Evolutionary conservation across 2,329 filamentous ascomycete species (phyloP).

Genomic region (Cladosporium sp.): DNA sequence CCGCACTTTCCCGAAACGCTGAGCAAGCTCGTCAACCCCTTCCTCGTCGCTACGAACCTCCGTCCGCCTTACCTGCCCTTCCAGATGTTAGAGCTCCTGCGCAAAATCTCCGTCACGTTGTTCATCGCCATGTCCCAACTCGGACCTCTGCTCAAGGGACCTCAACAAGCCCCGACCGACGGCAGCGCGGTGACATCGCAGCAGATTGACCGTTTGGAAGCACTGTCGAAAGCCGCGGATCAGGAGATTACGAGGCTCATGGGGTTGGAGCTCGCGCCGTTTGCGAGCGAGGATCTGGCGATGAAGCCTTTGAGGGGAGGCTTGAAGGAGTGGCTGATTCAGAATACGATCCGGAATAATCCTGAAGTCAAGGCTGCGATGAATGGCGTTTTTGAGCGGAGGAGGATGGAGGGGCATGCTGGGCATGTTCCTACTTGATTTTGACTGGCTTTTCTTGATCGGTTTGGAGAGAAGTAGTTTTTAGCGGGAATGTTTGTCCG

Average conservation of each 20-base stretch:
- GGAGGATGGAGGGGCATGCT: slow-evolving; percentile 12
- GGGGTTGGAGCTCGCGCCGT: slow-evolving; percentile 76
- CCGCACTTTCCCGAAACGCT: slow-evolving; percentile 43
- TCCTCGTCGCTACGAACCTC: slow-evolving; percentile 36
- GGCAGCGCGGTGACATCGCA: slow-evolving; percentile 45
- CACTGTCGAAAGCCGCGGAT: slow-evolving; percentile 57
- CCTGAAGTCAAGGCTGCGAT: slow-evolving; percentile 80
- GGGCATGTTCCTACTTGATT: not conserved
- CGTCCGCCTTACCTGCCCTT: slow-evolving; percentile 74
- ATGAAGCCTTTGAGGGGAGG: slow-evolving; percentile 63
- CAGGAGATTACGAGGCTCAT: slow-evolving; percentile 67
- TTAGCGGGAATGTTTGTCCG: too few relatives aligned
- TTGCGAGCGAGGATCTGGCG: slow-evolving; percentile 65
- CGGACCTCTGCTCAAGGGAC: slow-evolving; percentile 58
- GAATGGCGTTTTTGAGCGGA: slow-evolving; percentile 63
- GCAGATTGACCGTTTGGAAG: slow-evolving; percentile 64
- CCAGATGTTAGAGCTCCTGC: slow-evolving; percentile 71
- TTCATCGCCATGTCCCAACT: slow-evolving; percentile 83
- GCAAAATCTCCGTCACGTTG: slow-evolving; percentile 71
- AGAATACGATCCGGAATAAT: slow-evolving; percentile 77
- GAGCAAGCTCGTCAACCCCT: slow-evolving; percentile 45
- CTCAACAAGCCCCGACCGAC: slow-evolving; percentile 14
- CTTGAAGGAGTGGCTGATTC: slow-evolving; percentile 81
- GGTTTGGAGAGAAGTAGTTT: too few relatives aligned
- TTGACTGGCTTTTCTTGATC: too few relatives aligned